These are phyloP conservation scores for Eutrema salsugineum DNA, from an alignment of 441 rosid species.

Conservation along the genomic window DNA sequence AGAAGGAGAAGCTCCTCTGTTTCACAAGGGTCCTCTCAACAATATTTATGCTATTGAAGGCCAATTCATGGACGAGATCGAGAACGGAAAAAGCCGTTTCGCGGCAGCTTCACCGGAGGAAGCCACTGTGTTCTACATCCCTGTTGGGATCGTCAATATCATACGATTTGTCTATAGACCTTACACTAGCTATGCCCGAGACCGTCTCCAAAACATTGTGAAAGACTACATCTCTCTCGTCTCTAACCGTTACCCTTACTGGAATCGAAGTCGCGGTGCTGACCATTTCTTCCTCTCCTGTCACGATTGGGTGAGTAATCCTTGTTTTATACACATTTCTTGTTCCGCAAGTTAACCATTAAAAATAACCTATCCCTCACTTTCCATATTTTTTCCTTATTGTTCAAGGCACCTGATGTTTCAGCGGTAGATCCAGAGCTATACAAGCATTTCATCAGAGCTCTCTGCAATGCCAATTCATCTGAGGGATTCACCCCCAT, in stretches of 20 bases:
- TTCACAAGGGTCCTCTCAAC: constrained; percentile 65
- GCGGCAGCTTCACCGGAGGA: constrained; percentile 50
- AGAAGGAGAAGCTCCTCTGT: constrained; percentile 76
- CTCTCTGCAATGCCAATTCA: constrained; percentile 81
- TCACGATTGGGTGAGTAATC: constrained; percentile 71
- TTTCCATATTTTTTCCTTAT: neutral
- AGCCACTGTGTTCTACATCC: constrained; percentile 53
- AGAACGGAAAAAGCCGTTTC: constrained; percentile 40
- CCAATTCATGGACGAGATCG: constrained; percentile 71
- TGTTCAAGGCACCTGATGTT: constrained; percentile 58
- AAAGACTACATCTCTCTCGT: constrained; percentile 50
- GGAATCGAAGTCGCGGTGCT: constrained; percentile 77
- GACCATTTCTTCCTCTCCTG: constrained; percentile 85
- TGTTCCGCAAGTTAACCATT: neutral
- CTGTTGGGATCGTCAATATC: constrained; percentile 51
- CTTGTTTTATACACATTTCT: neutral
- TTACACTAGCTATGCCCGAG: constrained; percentile 44
- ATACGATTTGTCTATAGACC: constrained; percentile 56
- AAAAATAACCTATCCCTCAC: neutral
- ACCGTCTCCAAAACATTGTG: constrained; percentile 47
- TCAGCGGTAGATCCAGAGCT: constrained; percentile 48
- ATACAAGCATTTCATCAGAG: constrained; percentile 67
- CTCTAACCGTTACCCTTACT: constrained; percentile 52
- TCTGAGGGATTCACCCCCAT: constrained; percentile 68
- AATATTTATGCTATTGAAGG: constrained; percentile 68